Evolutionary conservation across 306 rosid species (phyloP).

Genomic region (Rosa lucieae): DNA sequence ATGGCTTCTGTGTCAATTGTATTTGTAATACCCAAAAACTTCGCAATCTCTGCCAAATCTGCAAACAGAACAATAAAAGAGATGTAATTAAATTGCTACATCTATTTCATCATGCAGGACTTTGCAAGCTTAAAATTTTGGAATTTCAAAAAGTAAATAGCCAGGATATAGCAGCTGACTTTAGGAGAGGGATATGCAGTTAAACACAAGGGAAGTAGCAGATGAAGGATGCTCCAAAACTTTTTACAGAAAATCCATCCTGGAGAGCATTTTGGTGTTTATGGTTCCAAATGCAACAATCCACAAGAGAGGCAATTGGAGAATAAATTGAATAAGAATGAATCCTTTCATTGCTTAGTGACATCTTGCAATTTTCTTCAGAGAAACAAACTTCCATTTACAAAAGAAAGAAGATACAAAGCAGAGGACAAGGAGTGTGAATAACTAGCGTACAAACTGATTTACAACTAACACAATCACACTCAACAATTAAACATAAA

Average conservation of each 20-base stretch:
- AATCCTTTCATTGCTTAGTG: background rate
- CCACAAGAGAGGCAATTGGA: background rate
- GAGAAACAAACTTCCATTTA: background rate
- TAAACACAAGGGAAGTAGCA: background rate
- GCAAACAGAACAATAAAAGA: constrained; percentile 27
- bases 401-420: background rate
- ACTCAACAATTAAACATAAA: background rate
- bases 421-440: background rate
- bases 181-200: background rate
- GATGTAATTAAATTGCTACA: background rate
- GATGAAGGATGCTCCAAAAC: background rate
- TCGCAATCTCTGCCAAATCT: constrained; percentile 95
- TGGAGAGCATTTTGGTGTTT: background rate
- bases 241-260: background rate
- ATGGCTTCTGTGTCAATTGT: constrained; percentile 81
- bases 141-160: background rate
- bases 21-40: constrained; percentile 78
- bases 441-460: background rate
- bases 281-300: background rate
- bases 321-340: background rate
- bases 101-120: background rate
- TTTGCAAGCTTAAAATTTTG: background rate
- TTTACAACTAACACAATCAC: background rate
- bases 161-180: background rate
- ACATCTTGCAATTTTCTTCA: background rate